Conservation (phyloP, 805 yeast genomes). For the Candida jianshihensis region DNA sequence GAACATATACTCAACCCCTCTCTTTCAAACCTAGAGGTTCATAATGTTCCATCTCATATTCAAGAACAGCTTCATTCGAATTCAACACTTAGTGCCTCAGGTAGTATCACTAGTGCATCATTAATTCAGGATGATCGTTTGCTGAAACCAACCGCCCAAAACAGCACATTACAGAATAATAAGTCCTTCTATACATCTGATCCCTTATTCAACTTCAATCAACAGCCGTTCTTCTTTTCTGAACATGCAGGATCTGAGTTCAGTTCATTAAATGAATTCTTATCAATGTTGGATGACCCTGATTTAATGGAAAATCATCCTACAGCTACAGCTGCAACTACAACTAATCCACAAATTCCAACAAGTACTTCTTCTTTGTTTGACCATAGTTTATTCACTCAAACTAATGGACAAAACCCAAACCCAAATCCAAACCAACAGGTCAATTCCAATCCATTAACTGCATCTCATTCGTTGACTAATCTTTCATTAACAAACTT, state of each 20-base stretch:
- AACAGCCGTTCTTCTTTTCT: constrained; percentile 76
- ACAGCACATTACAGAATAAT: too few relatives aligned
- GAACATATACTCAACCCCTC: constrained; percentile 4
- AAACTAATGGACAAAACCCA: too few relatives aligned
- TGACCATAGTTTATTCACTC: neutral
- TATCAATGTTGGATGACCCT: constrained; percentile 86
- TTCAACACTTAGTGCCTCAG: constrained; percentile 3
- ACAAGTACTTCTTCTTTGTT: constrained; percentile 2
- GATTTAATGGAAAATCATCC: constrained; percentile 42
- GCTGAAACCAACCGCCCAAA: too few relatives aligned
- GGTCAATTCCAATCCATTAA: constrained; percentile 3
- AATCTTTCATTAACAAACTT: constrained; percentile 20
- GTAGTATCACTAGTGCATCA: too few relatives aligned
- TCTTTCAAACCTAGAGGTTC: constrained; percentile 11
- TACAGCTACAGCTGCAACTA: too few relatives aligned
- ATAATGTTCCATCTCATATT: constrained; percentile 17
- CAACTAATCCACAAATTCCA: neutral
- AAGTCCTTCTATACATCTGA: constrained; percentile 6
- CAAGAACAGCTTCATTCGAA: too few relatives aligned
- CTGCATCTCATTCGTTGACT: constrained; percentile 21
- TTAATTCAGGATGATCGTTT: neutral
- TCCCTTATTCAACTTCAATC: constrained; percentile 24
- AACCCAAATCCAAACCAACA: neutral
- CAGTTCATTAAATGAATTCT: constrained; percentile 79
- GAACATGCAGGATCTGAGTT: constrained; percentile 93